Evolutionary conservation across 2,329 filamentous ascomycete species (phyloP).

Genomic region (Exophiala xenobiotica): DNA sequence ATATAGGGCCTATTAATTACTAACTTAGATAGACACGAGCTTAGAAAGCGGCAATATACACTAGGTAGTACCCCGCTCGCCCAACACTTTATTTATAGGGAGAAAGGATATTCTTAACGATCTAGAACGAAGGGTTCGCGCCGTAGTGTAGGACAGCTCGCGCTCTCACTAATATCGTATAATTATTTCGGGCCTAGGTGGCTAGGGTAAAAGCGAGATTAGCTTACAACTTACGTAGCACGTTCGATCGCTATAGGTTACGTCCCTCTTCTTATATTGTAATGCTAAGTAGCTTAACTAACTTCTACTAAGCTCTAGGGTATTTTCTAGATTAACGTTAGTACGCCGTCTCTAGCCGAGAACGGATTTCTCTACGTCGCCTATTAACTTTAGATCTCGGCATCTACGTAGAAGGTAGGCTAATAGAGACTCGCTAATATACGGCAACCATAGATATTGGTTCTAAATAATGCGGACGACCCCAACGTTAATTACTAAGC

Average conservation of each 20-base stretch:
- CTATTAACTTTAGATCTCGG: constrained; percentile 20
- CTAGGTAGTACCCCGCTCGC: constrained; percentile 27
- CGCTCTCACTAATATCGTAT: constrained; percentile 26
- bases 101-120: constrained; percentile 26
- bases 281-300: too few relatives aligned
- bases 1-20: constrained; percentile 1
- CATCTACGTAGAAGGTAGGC: constrained; percentile 25
- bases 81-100: constrained; percentile 31
- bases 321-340: constrained; percentile 16
- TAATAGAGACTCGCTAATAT: constrained; percentile 17
- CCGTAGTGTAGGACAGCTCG: constrained; percentile 7
- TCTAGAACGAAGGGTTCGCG: constrained; percentile 15
- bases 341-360: constrained; percentile 28
- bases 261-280: neutral
- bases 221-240: constrained; percentile 32
- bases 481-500: constrained; percentile 20
- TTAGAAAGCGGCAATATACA: constrained; percentile 21
- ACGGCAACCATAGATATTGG: constrained; percentile 20
- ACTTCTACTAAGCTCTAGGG: constrained; percentile 34
- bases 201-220: constrained; percentile 37
- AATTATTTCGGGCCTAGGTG: constrained; percentile 35
- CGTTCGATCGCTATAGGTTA: constrained; percentile 30
- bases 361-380: constrained; percentile 32
- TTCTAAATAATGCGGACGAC: constrained; percentile 28
- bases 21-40: neutral